Base-by-base conservation (phyloP, 768 basidiomycete genomes). In the Lentinula boryana region DNA sequence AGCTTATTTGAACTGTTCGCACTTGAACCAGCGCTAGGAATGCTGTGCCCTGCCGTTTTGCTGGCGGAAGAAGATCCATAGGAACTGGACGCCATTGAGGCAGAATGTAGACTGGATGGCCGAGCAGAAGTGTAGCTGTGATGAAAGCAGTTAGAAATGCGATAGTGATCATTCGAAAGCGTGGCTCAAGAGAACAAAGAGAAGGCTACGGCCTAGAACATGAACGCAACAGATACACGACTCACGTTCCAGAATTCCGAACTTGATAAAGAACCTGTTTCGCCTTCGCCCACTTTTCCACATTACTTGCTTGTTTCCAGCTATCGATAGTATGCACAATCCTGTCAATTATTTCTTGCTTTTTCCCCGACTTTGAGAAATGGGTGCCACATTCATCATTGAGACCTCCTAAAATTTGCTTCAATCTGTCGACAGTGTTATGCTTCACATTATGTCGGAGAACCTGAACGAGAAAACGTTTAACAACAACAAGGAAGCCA, bases 351-450 rank as follows among this genome's bases (percentile, higher is more conserved):
- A 93, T 81, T 36, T 93, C 93, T 66, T 91, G 88, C 69, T 94
- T 94, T 76, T 89, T 93, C 31, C 92, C 92, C 10, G 89, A 80
- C 72, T 90, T 91, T 58, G 82, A 77, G 32, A 92, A 76, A 65
- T 81, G 79, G 4, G 84, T 82, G 57, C 75, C 74, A 68, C 91
- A 92, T 70, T 91, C 87, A 40, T 90, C 89, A 75, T 91, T 92
- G 65, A 93, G 78, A 27, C 87, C 87, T 41, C 78, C 72, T 60
- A 94, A 77, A 66, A 94, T 90, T 69, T 88, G 87, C 72, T 94
- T 93, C 64, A 94, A 83, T 73, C 79, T 85, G 72, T 93, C 91
- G 64, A 94, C 93, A 6, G 91, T 94, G 74, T 93, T 89, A 70
- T 78, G 79, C 74, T 82, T 84, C 70, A 94, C 78, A 62, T 74